Evolutionary conservation across 495 filamentous ascomycete genomes (phyloP), one percentile per base, ranked within the genome.

Genomic region (Astrocystis sublimbata): DNA sequence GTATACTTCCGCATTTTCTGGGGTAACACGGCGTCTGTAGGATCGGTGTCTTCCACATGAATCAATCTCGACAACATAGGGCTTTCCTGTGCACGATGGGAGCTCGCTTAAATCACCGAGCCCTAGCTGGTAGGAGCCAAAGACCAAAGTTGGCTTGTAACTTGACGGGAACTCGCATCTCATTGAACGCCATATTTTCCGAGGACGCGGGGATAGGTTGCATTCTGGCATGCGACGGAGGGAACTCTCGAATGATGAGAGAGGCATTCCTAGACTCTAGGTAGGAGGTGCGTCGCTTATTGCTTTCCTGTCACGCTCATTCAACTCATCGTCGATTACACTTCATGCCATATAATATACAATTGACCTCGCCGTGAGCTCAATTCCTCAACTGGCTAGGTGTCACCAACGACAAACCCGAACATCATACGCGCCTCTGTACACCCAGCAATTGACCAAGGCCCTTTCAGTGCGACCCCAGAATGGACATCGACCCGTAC

Each of bases 401-500:
- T 2, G 15, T 45, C 26, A 7, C 15, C 31, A 10, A 12, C 36
- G 53, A 56, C 26, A 31, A 19, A 31, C 21, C 10, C 21, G 2
- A 6, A 10, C 21, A 28, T 26, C n/a, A 47, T 47, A 47, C 45
- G 12, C 42, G 7, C 28, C 6, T 47, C n/a, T 47, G 24, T 15
- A 28, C 21, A 33, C 31, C 13, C 3, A 15, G 9, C 17, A 7
- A 40, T 15, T 40, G 1, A 10, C 15, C 21, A 12, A n/a, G 4
- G 9, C 28, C 13, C n/a, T 58, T 41, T n/a, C 9, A 56, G 13
- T 36, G 33, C 33, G 33, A 36, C 13, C 45, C 15, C 5, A 17
- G 30, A n/a, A 58, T 58, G 57, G 26, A 60, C 1, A 19, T 12
- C 6, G 57, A 60, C 57, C 45, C 57, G 13, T 49, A 38, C 33